Conservation (phyloP, 2,329 filamentous ascomycete genomes). For the Colletotrichum destructivum region DNA sequence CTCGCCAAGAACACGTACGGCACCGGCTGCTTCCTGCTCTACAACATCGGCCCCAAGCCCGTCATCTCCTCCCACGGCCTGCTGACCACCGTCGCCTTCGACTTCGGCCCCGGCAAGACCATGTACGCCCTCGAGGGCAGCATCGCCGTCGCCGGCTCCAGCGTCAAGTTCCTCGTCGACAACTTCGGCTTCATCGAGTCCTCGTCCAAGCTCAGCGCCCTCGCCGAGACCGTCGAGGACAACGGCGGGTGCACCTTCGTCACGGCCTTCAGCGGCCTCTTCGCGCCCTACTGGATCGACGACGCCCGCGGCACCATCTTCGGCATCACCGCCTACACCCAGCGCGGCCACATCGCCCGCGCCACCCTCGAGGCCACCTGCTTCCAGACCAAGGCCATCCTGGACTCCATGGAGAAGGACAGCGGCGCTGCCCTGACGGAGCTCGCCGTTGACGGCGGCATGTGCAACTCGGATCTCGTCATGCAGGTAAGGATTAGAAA, state of each 20-base stretch:
- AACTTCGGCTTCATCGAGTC: slow-evolving; percentile 70
- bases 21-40: slow-evolving; percentile 87
- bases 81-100: slow-evolving; percentile 82
- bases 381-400: slow-evolving; percentile 87
- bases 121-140: slow-evolving; percentile 85
- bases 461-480: slow-evolving; percentile 85
- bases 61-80: slow-evolving; percentile 85
- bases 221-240: slow-evolving; percentile 70
- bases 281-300: slow-evolving; percentile 89
- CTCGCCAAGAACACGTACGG: slow-evolving; percentile 90
- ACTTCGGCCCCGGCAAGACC: slow-evolving; percentile 77
- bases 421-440: slow-evolving; percentile 80
- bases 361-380: slow-evolving; percentile 87
- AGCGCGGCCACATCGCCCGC: slow-evolving; percentile 83
- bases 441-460: slow-evolving; percentile 87
- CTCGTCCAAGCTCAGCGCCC: slow-evolving; percentile 60
- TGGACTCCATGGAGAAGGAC: slow-evolving; percentile 86
- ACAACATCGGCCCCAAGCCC: slow-evolving; percentile 85
- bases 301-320: slow-evolving; percentile 86
- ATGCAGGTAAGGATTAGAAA: slow-evolving; percentile 70
- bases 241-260: slow-evolving; percentile 85
- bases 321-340: slow-evolving; percentile 83
- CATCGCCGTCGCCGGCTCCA: slow-evolving; percentile 83
- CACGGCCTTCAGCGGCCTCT: slow-evolving; percentile 85
- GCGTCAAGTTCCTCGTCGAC: slow-evolving; percentile 77